These are phyloP conservation scores for Backusella mclennaniae DNA, from an alignment of 192 early-diverging fungal genomes.

Conservation along the genomic window DNA sequence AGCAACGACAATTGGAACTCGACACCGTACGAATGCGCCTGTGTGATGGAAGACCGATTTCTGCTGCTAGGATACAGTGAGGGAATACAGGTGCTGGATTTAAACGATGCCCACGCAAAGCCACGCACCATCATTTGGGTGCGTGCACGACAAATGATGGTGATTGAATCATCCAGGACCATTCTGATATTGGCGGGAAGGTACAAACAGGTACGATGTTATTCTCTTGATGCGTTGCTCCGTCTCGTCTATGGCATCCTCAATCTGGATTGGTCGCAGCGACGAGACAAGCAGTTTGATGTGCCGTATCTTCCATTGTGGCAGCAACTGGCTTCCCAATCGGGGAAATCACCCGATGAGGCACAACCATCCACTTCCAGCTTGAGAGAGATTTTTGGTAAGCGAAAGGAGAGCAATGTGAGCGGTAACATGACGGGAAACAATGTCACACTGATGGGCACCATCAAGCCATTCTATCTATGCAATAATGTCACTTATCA, in stretches of 20 bases:
- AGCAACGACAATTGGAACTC: neutral
- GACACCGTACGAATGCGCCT: slow-evolving; percentile 20
- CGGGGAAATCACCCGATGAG: neutral
- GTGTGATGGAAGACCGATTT: slow-evolving; percentile 31
- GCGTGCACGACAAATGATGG: slow-evolving; percentile 15
- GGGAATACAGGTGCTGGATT: slow-evolving; percentile 26
- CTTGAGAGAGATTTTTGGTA: slow-evolving; percentile 1
- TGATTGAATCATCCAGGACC: slow-evolving; percentile 18
- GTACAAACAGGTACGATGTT: slow-evolving; percentile 31
- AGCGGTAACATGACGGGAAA: neutral
- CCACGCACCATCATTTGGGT: slow-evolving; percentile 21
- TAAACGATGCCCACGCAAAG: neutral
- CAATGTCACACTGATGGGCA: neutral
- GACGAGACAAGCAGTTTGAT: slow-evolving; percentile 1
- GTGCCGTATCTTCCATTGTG: slow-evolving; percentile 5
- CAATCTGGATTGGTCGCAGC: slow-evolving; percentile 10
- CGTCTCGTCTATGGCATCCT: slow-evolving; percentile 20
- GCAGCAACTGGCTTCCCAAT: neutral
- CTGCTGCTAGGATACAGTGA: slow-evolving; percentile 25
- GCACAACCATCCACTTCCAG: neutral
- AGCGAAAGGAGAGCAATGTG: neutral
- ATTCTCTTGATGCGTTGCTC: slow-evolving; percentile 24
- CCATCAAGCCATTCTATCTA: neutral
- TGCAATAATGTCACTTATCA: neutral
- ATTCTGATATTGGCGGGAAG: slow-evolving; percentile 24